Percentiles rank a stretch among this genome's conserved stretches.
Conservation (phyloP, 306 rosid species). For the Hylodesmum podocarpum region DNA sequence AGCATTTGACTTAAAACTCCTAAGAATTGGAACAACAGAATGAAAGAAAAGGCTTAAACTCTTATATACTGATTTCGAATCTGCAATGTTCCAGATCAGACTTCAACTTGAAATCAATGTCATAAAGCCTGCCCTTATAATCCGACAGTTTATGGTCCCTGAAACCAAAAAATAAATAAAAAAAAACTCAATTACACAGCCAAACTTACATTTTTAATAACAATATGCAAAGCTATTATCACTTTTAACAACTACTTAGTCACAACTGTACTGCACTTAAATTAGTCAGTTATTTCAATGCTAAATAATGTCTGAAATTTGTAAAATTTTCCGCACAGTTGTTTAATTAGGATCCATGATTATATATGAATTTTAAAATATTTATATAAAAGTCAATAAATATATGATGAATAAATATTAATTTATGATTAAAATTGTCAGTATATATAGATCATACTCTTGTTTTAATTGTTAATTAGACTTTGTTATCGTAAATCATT, state of each 20-base stretch:
- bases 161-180: neutral
- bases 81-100: neutral
- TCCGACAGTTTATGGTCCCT: conserved; percentile 22
- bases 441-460: no score
- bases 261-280: neutral
- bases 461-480: no score
- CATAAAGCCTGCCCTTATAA: neutral
- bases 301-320: no score
- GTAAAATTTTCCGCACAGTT: no score
- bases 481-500: no score
- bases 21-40: neutral
- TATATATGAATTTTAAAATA: no score
- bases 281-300: neutral
- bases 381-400: no score
- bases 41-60: neutral
- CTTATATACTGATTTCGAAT: conserved; percentile 4
- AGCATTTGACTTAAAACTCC: neutral
- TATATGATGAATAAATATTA: no score
- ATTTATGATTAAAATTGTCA: no score
- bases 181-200: neutral
- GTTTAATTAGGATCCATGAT: no score
- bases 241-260: neutral
- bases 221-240: no score
- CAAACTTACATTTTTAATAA: no score
- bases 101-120: neutral